Evolutionary conservation across 2,329 filamentous ascomycete genomes (phyloP).

Genomic region (Chrysoporthe puriensis): DNA sequence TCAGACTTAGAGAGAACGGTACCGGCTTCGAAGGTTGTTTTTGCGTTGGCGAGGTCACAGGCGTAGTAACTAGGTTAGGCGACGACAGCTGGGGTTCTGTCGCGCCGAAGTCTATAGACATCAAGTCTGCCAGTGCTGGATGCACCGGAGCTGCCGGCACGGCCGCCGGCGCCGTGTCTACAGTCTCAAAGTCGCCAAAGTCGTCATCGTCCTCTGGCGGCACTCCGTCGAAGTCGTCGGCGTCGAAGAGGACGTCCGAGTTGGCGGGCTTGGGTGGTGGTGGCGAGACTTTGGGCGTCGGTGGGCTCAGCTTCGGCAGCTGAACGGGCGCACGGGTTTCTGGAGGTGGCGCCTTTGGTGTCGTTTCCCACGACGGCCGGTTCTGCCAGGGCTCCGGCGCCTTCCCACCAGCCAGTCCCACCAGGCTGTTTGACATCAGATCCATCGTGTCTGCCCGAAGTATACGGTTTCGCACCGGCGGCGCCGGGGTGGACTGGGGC

Average conservation of each 20-base stretch:
- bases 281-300: not conserved
- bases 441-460: slow-evolving; percentile 57
- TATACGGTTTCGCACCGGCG: slow-evolving; percentile 35
- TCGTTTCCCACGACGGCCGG: slow-evolving; percentile 30
- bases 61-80: slow-evolving; percentile 38
- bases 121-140: slow-evolving; percentile 39
- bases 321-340: slow-evolving; percentile 8
- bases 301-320: not conserved
- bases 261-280: slow-evolving; percentile 39
- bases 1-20: slow-evolving; percentile 37
- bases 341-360: slow-evolving; percentile 12
- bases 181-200: slow-evolving; percentile 65
- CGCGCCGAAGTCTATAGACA: slow-evolving; percentile 35
- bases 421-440: slow-evolving; percentile 56
- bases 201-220: slow-evolving; percentile 49
- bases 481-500: slow-evolving; percentile 15
- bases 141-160: slow-evolving; percentile 32
- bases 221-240: slow-evolving; percentile 53
- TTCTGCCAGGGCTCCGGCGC: slow-evolving; percentile 30
- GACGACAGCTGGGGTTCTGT: slow-evolving; percentile 14
- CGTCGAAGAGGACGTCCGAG: slow-evolving; percentile 69
- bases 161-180: slow-evolving; percentile 33
- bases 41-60: slow-evolving; percentile 33
- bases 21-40: slow-evolving; percentile 37
- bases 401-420: slow-evolving; percentile 40